Evolutionary conservation across 768 basidiomycete genomes (phyloP).

Genomic region (Termitomyces sp.): DNA sequence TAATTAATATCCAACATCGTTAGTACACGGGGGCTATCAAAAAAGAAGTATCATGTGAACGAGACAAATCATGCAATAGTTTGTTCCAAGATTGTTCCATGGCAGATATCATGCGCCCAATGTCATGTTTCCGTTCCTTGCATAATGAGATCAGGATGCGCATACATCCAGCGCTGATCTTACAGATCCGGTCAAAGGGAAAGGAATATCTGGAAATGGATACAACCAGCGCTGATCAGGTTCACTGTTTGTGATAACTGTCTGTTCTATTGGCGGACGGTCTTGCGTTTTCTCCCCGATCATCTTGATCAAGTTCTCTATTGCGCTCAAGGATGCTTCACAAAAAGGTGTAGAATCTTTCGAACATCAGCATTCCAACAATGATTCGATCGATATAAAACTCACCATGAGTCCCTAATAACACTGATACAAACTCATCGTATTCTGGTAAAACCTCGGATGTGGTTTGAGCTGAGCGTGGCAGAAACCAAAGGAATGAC

Average conservation of each 20-base stretch:
- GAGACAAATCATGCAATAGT: too few relatives aligned
- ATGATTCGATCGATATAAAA: neutral
- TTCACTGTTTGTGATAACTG: too few relatives aligned
- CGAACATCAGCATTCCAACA: neutral
- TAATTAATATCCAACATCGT: neutral
- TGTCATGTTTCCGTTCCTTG: neutral
- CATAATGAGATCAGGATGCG: too few relatives aligned
- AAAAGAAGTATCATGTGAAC: too few relatives aligned
- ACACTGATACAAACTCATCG: slow-evolving; percentile 27
- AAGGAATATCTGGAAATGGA: too few relatives aligned
- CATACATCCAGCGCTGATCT: too few relatives aligned
- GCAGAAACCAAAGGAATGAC: neutral
- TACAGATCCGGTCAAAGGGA: too few relatives aligned
- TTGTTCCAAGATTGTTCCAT: too few relatives aligned
- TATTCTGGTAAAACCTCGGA: slow-evolving; percentile 19
- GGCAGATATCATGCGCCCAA: too few relatives aligned
- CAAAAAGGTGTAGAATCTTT: neutral
- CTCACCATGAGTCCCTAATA: slow-evolving; percentile 32
- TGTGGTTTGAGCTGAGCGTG: slow-evolving; percentile 10
- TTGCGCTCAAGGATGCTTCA: neutral
- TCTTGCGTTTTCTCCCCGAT: neutral
- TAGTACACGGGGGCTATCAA: too few relatives aligned
- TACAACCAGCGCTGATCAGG: too few relatives aligned
- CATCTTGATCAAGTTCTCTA: neutral
- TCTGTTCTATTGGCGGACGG: neutral